A percentile compares a stretch with the other conserved stretches of the same genome.
Conservation (phyloP, 257 asterid genomes). For the Fraxinus quadrangulata region DNA sequence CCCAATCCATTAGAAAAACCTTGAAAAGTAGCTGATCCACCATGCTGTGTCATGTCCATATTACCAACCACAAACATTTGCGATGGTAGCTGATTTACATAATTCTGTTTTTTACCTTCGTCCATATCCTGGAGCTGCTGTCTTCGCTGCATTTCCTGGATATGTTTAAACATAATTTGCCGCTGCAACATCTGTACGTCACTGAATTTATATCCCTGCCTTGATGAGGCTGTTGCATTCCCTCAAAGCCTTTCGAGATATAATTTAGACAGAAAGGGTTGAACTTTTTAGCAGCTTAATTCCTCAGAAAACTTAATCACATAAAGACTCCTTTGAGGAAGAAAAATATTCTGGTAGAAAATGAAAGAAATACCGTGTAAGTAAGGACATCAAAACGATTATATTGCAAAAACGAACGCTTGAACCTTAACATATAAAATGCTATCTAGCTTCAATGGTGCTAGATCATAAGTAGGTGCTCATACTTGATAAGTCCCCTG, state of each 20-base stretch:
- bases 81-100: constrained; percentile 39
- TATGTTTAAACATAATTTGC: constrained; percentile 65
- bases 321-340: constrained; percentile 9
- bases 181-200: constrained; percentile 65
- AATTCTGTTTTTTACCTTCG: constrained; percentile 44
- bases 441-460: no score
- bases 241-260: constrained; percentile 9
- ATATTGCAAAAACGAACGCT: not conserved
- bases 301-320: constrained; percentile 17
- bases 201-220: constrained; percentile 18
- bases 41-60: constrained; percentile 47
- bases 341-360: constrained; percentile 21
- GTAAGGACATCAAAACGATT: constrained; percentile 1
- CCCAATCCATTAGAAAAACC: constrained; percentile 50
- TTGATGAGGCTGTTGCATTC: constrained; percentile 28
- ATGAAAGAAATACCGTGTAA: not conserved
- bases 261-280: not conserved
- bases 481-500: no score
- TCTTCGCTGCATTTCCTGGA: constrained; percentile 69
- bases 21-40: constrained; percentile 35
- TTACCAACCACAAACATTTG: constrained; percentile 48
- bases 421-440: no score
- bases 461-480: not conserved
- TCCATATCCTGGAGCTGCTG: constrained; percentile 61
- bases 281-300: constrained; percentile 13